Base-by-base conservation (phyloP, 2,329 filamentous ascomycete genomes). In the Phaeosphaeria sp. region DNA sequence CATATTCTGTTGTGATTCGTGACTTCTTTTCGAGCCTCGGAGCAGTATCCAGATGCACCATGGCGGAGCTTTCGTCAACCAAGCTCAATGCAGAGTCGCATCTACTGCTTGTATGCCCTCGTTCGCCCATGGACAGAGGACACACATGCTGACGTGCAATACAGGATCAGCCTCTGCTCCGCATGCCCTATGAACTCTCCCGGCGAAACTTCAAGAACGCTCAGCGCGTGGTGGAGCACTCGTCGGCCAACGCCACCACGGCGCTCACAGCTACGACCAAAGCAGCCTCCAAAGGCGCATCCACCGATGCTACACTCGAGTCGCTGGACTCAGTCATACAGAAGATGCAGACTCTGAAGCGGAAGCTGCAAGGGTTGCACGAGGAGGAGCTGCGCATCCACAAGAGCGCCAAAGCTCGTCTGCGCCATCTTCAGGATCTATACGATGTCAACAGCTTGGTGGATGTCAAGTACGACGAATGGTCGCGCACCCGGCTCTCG, bases 191-290 rank as follows among this genome's bases (percentile, higher is more conserved):
- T 78, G 95, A 98, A 76, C 90, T 97, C 56, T 89, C 96, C 21
- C 90, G 93, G 55, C 94, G 95, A 77, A 98, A 96, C 80, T 96
- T 98, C 80, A 95, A 96, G 71, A 88, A 89, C 3, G 91, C 91
- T 44, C 91, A 93, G 75, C 88, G 90, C 72, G 83, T 87, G 63
- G 86, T 93, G 75, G 91, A 94, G 74, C 89, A 89, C 73, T 87
- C 91, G 66, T 87, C 86, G 60, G 83, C 84, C 18, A 82, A 83
- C 49, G 79, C 92, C 63, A 87, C 87, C 69, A 84, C 86, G 21
- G 78, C 81, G 30, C 79, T 89, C 51, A 82, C 82, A 66, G 75
- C 82, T 39, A 78, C 82, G 43, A 80, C 82, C 42, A 90, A 89
- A 66, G 84, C 87, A 57, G 88, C 90, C 50, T 86, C 86, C 57